Evolutionary conservation across 768 basidiomycete genomes (phyloP).

Genomic region (Pholiota conissans): DNA sequence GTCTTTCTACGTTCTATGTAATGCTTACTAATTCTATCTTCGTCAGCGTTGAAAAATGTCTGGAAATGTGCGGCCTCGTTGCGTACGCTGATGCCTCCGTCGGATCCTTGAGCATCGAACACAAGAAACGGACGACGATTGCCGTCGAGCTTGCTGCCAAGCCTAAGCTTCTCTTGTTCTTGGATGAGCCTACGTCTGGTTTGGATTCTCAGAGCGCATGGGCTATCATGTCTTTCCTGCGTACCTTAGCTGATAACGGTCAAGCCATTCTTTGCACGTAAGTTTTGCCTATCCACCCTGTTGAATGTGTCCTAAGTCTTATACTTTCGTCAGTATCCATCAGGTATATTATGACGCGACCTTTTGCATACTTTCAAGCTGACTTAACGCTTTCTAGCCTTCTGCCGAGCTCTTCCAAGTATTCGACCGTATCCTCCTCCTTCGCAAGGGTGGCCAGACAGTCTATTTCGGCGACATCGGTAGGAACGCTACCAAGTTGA

Average conservation of each 20-base stretch:
- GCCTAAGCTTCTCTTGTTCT: constrained; percentile 81
- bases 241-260: constrained; percentile 75
- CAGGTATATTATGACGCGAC: constrained; percentile 16
- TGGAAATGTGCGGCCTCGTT: constrained; percentile 66
- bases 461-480: constrained; percentile 79
- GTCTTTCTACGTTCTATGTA: constrained; percentile 14
- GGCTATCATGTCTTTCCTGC: constrained; percentile 77
- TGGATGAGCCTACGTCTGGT: constrained; percentile 90
- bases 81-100: constrained; percentile 64
- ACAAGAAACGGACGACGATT: constrained; percentile 82
- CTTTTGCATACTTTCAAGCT: neutral
- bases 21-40: no score
- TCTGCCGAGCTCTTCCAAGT: constrained; percentile 84
- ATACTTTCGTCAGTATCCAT: constrained; percentile 39
- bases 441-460: constrained; percentile 76
- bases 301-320: no score
- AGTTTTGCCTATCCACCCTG: constrained; percentile 27
- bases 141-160: constrained; percentile 89
- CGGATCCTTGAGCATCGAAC: constrained; percentile 66
- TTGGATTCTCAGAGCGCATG: constrained; percentile 87
- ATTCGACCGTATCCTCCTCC: constrained; percentile 76
- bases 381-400: constrained; percentile 40
- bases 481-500: constrained; percentile 56
- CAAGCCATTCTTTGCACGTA: constrained; percentile 90
- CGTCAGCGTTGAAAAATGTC: constrained; percentile 42